Conservation (phyloP, 805 yeast genomes). For the Wickerhamiella galacta region DNA sequence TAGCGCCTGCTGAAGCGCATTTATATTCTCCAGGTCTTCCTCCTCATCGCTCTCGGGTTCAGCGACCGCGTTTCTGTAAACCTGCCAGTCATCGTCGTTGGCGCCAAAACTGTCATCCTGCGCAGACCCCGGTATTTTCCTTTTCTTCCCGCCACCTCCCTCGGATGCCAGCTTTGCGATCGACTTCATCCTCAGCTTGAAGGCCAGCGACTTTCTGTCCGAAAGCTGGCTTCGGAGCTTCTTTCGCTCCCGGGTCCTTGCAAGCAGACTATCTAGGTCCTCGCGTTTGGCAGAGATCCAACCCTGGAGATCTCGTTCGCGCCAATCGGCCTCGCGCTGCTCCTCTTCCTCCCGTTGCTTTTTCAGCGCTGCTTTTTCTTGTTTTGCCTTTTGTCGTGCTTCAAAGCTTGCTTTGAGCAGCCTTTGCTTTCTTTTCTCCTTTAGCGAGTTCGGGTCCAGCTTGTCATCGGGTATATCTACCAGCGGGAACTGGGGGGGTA, state of each 20-base stretch:
- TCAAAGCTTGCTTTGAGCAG: slow-evolving; percentile 75
- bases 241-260: slow-evolving; percentile 45
- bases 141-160: slow-evolving; percentile 15
- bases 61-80: slow-evolving; percentile 21
- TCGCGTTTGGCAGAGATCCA: slow-evolving; percentile 66
- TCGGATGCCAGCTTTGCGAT: slow-evolving; percentile 77
- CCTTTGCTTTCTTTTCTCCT: slow-evolving; percentile 73
- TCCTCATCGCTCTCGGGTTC: slow-evolving; percentile 54
- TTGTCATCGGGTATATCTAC: slow-evolving; percentile 75
- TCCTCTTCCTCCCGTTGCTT: slow-evolving; percentile 43
- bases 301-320: slow-evolving; percentile 50
- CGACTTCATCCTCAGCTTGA: slow-evolving; percentile 82
- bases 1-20: slow-evolving; percentile 49
- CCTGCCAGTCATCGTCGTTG: slow-evolving; percentile 88
- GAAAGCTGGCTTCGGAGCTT: slow-evolving; percentile 61
- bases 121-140: slow-evolving; percentile 43
- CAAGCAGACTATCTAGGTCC: slow-evolving; percentile 42
- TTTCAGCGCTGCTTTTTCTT: slow-evolving; percentile 54
- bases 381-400: slow-evolving; percentile 68
- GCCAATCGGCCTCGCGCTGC: slow-evolving; percentile 57
- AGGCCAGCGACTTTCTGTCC: slow-evolving; percentile 80
- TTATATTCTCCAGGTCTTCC: slow-evolving; percentile 32
- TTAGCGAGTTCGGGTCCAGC: slow-evolving; percentile 58
- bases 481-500: slow-evolving; percentile 48
- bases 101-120: slow-evolving; percentile 92